Evolutionary conservation across 2,329 filamentous ascomycete species (phyloP).

Genomic region (Ophiostoma tasmaniense): DNA sequence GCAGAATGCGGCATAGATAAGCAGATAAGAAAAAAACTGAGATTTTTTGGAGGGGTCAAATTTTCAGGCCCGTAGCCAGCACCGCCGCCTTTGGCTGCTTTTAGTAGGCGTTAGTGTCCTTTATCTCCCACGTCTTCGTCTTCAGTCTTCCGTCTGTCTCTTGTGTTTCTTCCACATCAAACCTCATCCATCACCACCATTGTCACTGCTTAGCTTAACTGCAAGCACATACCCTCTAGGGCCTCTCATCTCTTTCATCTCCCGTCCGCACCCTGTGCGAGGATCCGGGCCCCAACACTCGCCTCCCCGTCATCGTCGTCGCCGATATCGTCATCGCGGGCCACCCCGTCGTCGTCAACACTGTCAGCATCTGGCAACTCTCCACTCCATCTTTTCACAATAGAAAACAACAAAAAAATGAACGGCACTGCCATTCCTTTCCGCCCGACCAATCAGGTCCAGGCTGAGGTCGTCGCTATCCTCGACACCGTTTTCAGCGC

Average conservation of each 20-base stretch:
- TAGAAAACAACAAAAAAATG: conserved; percentile 10
- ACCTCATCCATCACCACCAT: background rate
- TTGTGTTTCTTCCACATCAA: background rate
- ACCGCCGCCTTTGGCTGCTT: background rate
- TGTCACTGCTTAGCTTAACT: background rate
- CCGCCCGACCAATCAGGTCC: conserved; percentile 14
- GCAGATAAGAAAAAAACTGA: conserved; percentile 14
- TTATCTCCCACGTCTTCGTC: background rate
- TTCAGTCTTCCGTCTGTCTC: too few species aligned
- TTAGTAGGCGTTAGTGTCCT: background rate
- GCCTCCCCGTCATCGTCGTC: background rate
- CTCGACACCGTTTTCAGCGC: conserved; percentile 61
- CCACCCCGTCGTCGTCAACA: background rate
- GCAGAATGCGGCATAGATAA: conserved; percentile 15
- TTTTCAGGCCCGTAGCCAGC: background rate
- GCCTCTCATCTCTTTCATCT: background rate
- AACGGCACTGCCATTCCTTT: conserved; percentile 21
- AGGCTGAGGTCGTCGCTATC: conserved; percentile 57
- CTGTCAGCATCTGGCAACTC: background rate
- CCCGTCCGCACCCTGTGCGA: conserved; percentile 6
- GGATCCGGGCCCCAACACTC: background rate
- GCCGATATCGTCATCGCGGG: background rate
- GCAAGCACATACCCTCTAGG: background rate
- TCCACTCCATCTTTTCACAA: background rate
- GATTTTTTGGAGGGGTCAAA: conserved; percentile 13